These are phyloP conservation scores for Fomitopsis pinicola DNA, from an alignment of 1,284 basidiomycete species.

Conservation along the genomic window DNA sequence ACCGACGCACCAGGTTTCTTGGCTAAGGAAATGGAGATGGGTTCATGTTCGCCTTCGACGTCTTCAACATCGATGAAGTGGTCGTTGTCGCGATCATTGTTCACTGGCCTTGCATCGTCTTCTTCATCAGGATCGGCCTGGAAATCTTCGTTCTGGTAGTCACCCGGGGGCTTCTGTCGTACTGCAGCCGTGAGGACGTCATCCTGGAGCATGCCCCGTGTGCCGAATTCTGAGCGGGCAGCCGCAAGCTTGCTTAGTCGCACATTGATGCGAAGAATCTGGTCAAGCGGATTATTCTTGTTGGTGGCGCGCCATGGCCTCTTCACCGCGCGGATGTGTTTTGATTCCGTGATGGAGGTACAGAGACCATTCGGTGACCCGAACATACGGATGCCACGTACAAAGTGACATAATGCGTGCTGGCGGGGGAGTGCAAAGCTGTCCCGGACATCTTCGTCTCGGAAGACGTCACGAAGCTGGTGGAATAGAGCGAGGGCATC, in stretches of 20 bases:
- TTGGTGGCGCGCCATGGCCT: slow-evolving; percentile 17
- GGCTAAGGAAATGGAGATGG: neutral
- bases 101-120: neutral
- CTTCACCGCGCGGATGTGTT: slow-evolving; percentile 20
- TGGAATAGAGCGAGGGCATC: slow-evolving; percentile 6
- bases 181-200: neutral
- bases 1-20: neutral
- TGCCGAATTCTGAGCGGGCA: slow-evolving; percentile 4
- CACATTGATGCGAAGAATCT: slow-evolving; percentile 14
- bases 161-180: neutral
- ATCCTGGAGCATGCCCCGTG: slow-evolving; percentile 8
- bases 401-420: slow-evolving; percentile 15
- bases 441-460: slow-evolving; percentile 5
- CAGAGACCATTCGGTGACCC: slow-evolving; percentile 19
- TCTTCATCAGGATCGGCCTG: neutral
- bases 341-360: slow-evolving; percentile 19
- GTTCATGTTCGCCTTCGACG: neutral
- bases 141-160: neutral
- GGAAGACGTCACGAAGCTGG: neutral
- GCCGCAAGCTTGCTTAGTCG: slow-evolving; percentile 12
- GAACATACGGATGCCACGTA: slow-evolving; percentile 11
- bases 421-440: slow-evolving; percentile 17
- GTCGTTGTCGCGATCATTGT: neutral
- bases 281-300: slow-evolving; percentile 8
- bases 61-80: neutral